Evolutionary conservation across 1,284 basidiomycete genomes (phyloP).

Genomic region (Malassezia arunalokei): DNA sequence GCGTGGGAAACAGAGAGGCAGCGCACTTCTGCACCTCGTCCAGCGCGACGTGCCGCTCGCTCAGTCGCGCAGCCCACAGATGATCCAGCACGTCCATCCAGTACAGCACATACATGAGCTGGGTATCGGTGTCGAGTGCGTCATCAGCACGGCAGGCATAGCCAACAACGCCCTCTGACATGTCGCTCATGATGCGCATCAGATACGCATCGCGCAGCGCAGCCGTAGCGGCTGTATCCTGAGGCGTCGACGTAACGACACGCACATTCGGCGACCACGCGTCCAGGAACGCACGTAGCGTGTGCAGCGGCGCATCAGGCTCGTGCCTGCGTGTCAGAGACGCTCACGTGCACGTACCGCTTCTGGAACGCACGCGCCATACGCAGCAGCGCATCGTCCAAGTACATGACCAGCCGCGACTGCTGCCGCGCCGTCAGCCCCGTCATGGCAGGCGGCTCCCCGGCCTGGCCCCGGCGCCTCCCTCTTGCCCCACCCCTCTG

Average conservation of each 20-base stretch:
- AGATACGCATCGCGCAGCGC: slow-evolving; percentile 30
- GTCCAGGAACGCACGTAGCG: slow-evolving; percentile 20
- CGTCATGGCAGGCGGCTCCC: neutral
- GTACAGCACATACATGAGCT: slow-evolving; percentile 23
- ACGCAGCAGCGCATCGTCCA: slow-evolving; percentile 24
- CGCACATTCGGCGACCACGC: slow-evolving; percentile 20
- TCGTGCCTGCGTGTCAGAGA: slow-evolving; percentile 8
- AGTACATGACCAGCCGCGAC: slow-evolving; percentile 24
- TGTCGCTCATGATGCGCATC: slow-evolving; percentile 26
- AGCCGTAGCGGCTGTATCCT: slow-evolving; percentile 16
- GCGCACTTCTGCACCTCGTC: neutral
- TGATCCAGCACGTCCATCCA: slow-evolving; percentile 30
- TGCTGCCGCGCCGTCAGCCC: slow-evolving; percentile 24
- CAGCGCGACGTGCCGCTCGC: slow-evolving; percentile 23
- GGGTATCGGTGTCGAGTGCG: neutral
- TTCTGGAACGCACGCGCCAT: slow-evolving; percentile 27
- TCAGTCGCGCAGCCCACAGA: slow-evolving; percentile 28
- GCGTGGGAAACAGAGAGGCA: neutral
- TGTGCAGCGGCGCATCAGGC: slow-evolving; percentile 18
- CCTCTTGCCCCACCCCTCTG: neutral
- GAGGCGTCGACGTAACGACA: slow-evolving; percentile 26
- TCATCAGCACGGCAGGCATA: slow-evolving; percentile 11
- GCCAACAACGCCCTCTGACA: slow-evolving; percentile 31
- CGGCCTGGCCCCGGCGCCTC: neutral
- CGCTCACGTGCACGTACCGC: slow-evolving; percentile 9